Percentiles rank a stretch among this genome's conserved stretches.
These are phyloP conservation scores for Alnus rubra DNA, from an alignment of 306 rosid species.

Conservation along the genomic window DNA sequence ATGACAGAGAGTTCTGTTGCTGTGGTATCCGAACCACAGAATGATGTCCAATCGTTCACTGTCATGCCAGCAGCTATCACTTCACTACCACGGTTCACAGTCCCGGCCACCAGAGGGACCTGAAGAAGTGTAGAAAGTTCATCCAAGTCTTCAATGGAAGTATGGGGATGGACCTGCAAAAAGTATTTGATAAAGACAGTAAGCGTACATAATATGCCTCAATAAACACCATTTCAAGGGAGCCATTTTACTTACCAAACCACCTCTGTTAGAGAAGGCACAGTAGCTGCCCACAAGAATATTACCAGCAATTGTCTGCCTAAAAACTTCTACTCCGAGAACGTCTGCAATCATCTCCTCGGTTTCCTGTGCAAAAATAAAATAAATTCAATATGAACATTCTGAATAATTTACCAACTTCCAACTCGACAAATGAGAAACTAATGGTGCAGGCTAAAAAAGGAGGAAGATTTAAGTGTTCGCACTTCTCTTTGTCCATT, in stretches of 20 bases:
- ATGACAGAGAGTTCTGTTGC: conserved; percentile 91
- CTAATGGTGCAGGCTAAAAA: not conserved
- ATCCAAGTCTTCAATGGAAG: conserved; percentile 85
- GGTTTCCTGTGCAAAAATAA: conserved; percentile 62
- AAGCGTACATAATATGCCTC: not conserved
- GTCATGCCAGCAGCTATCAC: conserved; percentile 84
- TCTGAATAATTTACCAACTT: conserved; percentile 4
- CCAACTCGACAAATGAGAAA: not conserved
- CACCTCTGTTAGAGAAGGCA: conserved; percentile 84
- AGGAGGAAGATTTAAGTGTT: not conserved
- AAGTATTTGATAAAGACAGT: conserved; percentile 10
- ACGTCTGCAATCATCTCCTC: conserved; percentile 94
- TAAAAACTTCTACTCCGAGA: conserved; percentile 94
- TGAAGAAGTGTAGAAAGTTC: conserved; percentile 91
- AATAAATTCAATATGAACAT: conserved; percentile 19
- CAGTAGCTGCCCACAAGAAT: conserved; percentile 92
- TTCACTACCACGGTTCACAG: conserved; percentile 87
- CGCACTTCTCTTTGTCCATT: not conserved
- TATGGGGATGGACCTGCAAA: conserved; percentile 90
- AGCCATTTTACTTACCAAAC: conserved; percentile 56
- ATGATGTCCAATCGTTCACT: conserved; percentile 96
- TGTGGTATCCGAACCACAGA: conserved; percentile 92
- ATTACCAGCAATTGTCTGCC: conserved; percentile 92
- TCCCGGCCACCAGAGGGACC: conserved; percentile 31
- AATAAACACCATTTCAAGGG: conserved; percentile 2